These are phyloP conservation scores for Pichia californica DNA, from an alignment of 805 yeast genomes.

Conservation along the genomic window DNA sequence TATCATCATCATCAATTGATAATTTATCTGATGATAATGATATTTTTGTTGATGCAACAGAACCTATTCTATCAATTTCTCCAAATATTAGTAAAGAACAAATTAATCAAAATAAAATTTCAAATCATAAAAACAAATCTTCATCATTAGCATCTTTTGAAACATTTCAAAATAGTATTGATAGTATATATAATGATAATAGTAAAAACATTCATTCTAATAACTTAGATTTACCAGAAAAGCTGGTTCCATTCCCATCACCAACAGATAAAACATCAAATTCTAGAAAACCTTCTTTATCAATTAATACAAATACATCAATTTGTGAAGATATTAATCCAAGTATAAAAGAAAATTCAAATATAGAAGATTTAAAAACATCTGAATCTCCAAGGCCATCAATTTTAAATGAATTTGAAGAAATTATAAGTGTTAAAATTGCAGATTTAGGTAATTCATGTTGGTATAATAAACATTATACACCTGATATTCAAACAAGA, in stretches of 20 bases:
- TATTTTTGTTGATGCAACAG: slow-evolving; percentile 25
- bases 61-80: slow-evolving; percentile 10
- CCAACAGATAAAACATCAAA: neutral
- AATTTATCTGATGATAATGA: neutral
- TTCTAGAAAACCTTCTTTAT: slow-evolving; percentile 1
- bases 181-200: neutral
- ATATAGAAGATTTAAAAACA: too few relatives aligned
- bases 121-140: neutral
- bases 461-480: slow-evolving; percentile 55
- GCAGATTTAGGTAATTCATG: slow-evolving; percentile 72
- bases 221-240: neutral
- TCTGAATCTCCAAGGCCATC: slow-evolving; percentile 6
- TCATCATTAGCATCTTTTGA: neutral
- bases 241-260: slow-evolving; percentile 6
- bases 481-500: slow-evolving; percentile 63
- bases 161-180: slow-evolving; percentile 1
- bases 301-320: slow-evolving; percentile 1
- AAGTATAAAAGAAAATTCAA: neutral
- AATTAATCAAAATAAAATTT: neutral
- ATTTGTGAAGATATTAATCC: neutral
- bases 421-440: slow-evolving; percentile 42
- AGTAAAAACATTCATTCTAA: neutral
- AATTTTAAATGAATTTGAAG: slow-evolving; percentile 23
- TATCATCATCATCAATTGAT: too few relatives aligned
- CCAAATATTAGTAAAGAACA: slow-evolving; percentile 7